Percentiles rank a stretch among this genome's conserved stretches.
phyloP scores from a whole-genome alignment of 2,329 filamentous ascomycete species.

The Lachnellula occidentalis region DNA sequence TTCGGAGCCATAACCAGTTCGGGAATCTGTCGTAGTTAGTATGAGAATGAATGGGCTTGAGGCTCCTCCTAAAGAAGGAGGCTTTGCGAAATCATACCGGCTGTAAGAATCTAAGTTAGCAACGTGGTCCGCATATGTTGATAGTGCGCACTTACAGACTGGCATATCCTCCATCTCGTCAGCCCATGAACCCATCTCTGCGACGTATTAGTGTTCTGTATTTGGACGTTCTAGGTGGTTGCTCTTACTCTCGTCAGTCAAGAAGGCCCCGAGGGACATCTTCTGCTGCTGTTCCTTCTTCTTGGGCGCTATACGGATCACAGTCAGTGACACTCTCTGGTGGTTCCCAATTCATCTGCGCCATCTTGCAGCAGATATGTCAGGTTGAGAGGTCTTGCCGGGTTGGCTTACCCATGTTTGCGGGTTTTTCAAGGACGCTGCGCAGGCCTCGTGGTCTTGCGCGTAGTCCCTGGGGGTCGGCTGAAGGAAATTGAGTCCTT shows the following conservation, averaged over 20 bases:
- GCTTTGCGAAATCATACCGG: conserved; percentile 26
- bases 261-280: conserved; percentile 95
- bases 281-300: conserved; percentile 83
- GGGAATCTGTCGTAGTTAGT: conserved; percentile 28
- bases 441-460: conserved; percentile 34
- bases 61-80: neutral
- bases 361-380: conserved; percentile 1
- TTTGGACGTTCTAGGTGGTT: conserved; percentile 16
- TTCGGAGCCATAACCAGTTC: conserved; percentile 30
- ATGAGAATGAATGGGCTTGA: neutral
- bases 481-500: conserved; percentile 23
- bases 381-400: conserved; percentile 12
- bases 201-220: conserved; percentile 35
- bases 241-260: conserved; percentile 79
- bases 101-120: conserved; percentile 26
- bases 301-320: conserved; percentile 64
- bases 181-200: conserved; percentile 87
- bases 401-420: conserved; percentile 54
- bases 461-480: conserved; percentile 22
- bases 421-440: conserved; percentile 41
- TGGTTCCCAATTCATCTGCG: neutral
- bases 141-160: conserved; percentile 29
- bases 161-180: conserved; percentile 88
- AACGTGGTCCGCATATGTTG: neutral
- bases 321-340: conserved; percentile 37